Base-by-base conservation (phyloP, 768 basidiomycete species). In the Russula dissimulans region DNA sequence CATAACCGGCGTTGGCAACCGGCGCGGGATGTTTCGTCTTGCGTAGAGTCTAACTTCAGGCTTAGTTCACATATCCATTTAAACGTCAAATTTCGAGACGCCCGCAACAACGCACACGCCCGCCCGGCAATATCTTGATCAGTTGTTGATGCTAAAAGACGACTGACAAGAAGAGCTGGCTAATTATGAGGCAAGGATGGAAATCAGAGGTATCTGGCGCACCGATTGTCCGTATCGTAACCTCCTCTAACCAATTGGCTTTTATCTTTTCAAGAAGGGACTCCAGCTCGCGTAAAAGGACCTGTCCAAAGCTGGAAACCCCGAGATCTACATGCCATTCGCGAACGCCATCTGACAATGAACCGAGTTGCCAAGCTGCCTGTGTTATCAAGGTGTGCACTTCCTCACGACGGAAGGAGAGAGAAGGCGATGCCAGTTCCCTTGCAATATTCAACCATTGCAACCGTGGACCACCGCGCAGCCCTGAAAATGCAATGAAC, bases 371-470 rank as follows among this genome's bases (percentile, higher is more conserved):
- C 59, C 72, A 75, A 2, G 70, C 72, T 18, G 79, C 71, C 56
- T 81, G 82, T 10, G 66, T 69, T 1, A 83, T 26, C 0, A 83
- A 69, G 0, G 71, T 56, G 59, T 79, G 72, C 0, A 83, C 76
- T 17, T 75, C 76, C 0, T 70, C 69, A 7, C 65, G 57, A 26
- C 70, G 68, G 57, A 83, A 76, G 7, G 71, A 73, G 56, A 83
- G 62, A 0, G 65, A 63, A 22, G 72, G 69, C 9, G 71, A 70
- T 7, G 71, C 71, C n/a, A 83, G 62, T 61, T 79, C 79, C n/a
- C 76, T 73, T 12, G 73, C 58, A 44, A 83, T 75, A 58, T 82
- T 82, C 42, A 75, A 67, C 81, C 80, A 81, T 50, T 82, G 81
- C 0, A 83, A 62, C 2, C 59, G 67, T 0, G 70, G 59, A 0